Evolutionary conservation across 1,139 yeast species (phyloP), one percentile per base, ranked within the genome.

Genomic region (Geotrichum citri-aurantii): DNA sequence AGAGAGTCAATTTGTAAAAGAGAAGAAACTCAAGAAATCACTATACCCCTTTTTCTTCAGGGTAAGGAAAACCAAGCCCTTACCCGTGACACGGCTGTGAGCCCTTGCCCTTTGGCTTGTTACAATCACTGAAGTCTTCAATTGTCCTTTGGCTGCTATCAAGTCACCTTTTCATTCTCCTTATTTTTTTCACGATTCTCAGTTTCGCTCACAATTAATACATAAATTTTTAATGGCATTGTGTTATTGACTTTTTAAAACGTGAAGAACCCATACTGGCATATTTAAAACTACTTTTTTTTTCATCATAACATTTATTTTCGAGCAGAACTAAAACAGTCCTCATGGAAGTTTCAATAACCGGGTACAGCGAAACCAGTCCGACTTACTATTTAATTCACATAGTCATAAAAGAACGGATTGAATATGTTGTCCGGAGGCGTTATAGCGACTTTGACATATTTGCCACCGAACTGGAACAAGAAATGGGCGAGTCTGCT

Each of bases 361-460:
- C 75, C 1, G 65, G 69, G 19, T 69, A 63, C 61, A 63, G 69
- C 19, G 73, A 69, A 58, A 73, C 74, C 3, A 64, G 65, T 17
- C 76, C 77, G 44, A 75, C 75, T 2, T 58, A 69, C 3, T 79
- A 74, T 63, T 71, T 69, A 46, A 65, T 79, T 2, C 67, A 68
- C 6, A 75, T 77, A 17, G 68, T 73, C 17, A 65, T 69, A 46
- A 67, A 63, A 23, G 63, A 59, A 40, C 65, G 64, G 19, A 61
- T 60, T 12, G 65, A 71, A 1, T 74, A 71, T 61, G 67, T 67
- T 21, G 62, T 80, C 21, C 65, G 70, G 57, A 79, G 77, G 64
- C 71, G 86, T 58, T 82, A 75, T 67, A 75, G 81, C 48, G 88
- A 84, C 62, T 84, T 84, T 69, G 72, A 74, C 21, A 69, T 69